A percentile compares a stretch with the other conserved stretches of the same genome.
phyloP scores from a whole-genome alignment of 371 early-diverging fungal species.

The Mucor ambiguus region DNA sequence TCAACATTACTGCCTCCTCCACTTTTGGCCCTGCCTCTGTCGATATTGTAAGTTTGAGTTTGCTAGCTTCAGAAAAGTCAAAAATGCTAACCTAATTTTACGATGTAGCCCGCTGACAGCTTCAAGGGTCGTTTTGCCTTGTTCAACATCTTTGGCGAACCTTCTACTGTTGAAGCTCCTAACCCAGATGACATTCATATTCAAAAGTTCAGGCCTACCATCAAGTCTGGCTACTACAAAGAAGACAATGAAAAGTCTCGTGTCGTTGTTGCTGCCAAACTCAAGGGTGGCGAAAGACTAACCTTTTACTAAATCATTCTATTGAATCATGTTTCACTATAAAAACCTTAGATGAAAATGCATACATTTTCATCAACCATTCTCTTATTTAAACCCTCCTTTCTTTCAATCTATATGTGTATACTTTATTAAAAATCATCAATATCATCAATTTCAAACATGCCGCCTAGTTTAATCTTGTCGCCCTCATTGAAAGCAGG shows the following conservation, averaged over 20 bases:
- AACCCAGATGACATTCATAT: conserved; percentile 39
- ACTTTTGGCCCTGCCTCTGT: conserved; percentile 26
- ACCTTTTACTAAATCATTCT: conserved; percentile 10
- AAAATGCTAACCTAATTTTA: not conserved
- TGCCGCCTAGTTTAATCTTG: conserved; percentile 81
- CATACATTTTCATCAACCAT: not conserved
- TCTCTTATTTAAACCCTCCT: not conserved
- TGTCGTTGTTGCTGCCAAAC: conserved; percentile 22
- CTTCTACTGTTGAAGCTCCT: conserved; percentile 28
- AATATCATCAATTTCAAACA: conserved; percentile 57
- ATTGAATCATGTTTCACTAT: not conserved
- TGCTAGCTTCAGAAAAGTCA: too few relatives aligned
- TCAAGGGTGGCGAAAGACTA: conserved; percentile 23
- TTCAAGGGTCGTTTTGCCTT: conserved; percentile 29
- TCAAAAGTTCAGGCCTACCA: conserved; percentile 23
- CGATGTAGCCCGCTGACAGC: conserved; percentile 30
- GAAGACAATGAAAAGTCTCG: conserved; percentile 19
- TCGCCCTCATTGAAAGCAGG: conserved; percentile 99
- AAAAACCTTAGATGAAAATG: not conserved
- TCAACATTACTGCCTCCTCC: conserved; percentile 29
- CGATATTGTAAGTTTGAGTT: conserved; percentile 24
- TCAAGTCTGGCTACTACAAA: conserved; percentile 35
- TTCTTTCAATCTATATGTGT: not conserved
- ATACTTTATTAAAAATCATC: conserved; percentile 18
- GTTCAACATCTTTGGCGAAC: conserved; percentile 20